Evolutionary conservation across 2,329 filamentous ascomycete genomes (phyloP).

Genomic region (Immersiporthe knoxdaviesiana): DNA sequence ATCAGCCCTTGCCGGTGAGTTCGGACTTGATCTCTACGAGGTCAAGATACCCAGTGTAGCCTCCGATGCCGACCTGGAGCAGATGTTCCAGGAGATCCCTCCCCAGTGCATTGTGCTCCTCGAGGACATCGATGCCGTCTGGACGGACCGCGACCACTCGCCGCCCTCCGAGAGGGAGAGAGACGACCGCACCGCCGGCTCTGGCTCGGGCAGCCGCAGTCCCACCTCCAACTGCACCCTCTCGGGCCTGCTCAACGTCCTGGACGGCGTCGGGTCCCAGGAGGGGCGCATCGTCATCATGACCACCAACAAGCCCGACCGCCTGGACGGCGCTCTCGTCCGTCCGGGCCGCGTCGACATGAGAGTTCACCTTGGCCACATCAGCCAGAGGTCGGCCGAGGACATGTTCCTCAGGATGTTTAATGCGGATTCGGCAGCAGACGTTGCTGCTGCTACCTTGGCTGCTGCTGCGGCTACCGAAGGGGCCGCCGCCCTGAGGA

Average conservation of each 20-base stretch:
- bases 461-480: conserved; percentile 32
- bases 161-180: conserved; percentile 17
- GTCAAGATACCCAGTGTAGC: conserved; percentile 54
- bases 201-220: conserved; percentile 27
- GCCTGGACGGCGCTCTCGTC: conserved; percentile 63
- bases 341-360: conserved; percentile 66
- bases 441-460: background rate
- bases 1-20: conserved; percentile 54
- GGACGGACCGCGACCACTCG: conserved; percentile 27
- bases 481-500: no score
- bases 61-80: conserved; percentile 52
- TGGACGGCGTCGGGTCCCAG: conserved; percentile 68
- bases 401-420: conserved; percentile 45
- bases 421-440: conserved; percentile 32
- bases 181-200: conserved; percentile 22
- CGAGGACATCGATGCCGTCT: conserved; percentile 56
- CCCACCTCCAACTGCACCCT: conserved; percentile 44
- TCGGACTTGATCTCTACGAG: conserved; percentile 55
- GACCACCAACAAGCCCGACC: conserved; percentile 69
- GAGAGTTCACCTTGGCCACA: conserved; percentile 56
- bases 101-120: conserved; percentile 57
- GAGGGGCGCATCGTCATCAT: conserved; percentile 72
- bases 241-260: conserved; percentile 68
- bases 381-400: conserved; percentile 39
- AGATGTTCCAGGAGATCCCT: conserved; percentile 58